Evolutionary conservation across 2,329 filamentous ascomycete genomes (phyloP), one percentile per base, ranked within the genome.

Genomic region (Neonectria coccinea): DNA sequence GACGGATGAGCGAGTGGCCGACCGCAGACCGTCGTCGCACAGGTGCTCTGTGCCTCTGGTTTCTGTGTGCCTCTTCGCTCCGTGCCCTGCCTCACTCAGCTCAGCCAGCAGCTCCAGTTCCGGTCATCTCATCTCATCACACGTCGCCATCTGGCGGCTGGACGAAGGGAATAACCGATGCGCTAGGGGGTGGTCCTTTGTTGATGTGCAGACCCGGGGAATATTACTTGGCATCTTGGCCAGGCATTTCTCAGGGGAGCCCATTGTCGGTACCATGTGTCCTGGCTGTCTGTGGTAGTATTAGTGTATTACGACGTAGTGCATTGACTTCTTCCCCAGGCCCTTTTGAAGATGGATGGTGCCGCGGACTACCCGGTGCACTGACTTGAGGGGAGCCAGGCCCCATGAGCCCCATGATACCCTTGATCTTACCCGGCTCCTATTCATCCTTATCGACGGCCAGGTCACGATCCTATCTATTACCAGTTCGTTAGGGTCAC

Each of bases 161-260:
- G 29, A 44, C 57, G 52, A 66, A 67, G 56, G 59, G 61, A 64
- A 70, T 64, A 66, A n/a, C 60, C 56, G 48, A 58, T 51, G 20
- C 54, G 60, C 53, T 45, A 48, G 56, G 52, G 16, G 44, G 60
- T 53, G 39, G 48, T 50, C 39, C 55, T 48, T 25, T 25, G 25
- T 25, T 42, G 42, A 52, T 51, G 50, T 59, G 56, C 44, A 54
- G 50, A 51, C 55, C 53, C 36, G 42, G 60, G 60, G 41, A 63
- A 59, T 50, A 47, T 33, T 54, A 27, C 61, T 51, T 47, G 20
- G 51, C 51, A 56, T 36, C 44, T 39, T 39, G 36, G 36, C 14
- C 36, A 16, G 12, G 33, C 33, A 36, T 16, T 10, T 36, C 33
- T 53, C 47, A 42, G 36, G 53, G 47, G 47, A 52, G 59, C 45